Percentiles rank a stretch among this genome's conserved stretches.
Conservation (phyloP, 345 rosid genomes). For the Eucalyptus rudis region DNA sequence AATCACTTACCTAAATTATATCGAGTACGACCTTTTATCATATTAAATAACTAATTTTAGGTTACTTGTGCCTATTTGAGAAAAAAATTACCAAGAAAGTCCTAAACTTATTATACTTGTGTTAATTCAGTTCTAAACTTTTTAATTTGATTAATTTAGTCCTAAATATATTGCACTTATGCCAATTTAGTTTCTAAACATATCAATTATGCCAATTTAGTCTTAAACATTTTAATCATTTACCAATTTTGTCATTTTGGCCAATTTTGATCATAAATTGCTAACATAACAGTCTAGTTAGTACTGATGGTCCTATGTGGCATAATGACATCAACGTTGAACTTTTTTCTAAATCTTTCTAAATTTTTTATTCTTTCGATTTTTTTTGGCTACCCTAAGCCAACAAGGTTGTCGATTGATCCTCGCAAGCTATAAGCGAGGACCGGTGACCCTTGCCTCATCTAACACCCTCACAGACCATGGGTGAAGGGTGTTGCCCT, state of each 20-base stretch:
- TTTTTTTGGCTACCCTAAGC: neutral
- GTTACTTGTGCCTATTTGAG: neutral
- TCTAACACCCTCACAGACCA: rapidly evolving
- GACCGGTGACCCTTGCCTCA: too few relatives aligned
- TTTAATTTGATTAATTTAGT: too few relatives aligned
- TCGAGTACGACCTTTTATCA: neutral
- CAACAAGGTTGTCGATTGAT: rapidly evolving
- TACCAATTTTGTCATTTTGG: neutral
- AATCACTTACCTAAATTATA: neutral
- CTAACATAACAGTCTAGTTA: neutral
- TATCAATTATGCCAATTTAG: neutral
- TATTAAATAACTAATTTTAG: neutral
- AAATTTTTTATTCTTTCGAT: rapidly evolving
- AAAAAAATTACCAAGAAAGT: neutral
- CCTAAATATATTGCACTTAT: neutral
- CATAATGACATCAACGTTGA: neutral
- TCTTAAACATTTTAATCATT: too few relatives aligned
- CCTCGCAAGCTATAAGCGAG: neutral
- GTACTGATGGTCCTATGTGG: neutral
- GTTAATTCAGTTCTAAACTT: too few relatives aligned
- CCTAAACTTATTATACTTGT: too few relatives aligned
- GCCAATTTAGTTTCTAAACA: too few relatives aligned
- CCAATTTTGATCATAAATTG: too few relatives aligned
- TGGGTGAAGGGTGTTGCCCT: too few relatives aligned
- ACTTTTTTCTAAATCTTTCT: too few relatives aligned